phyloP scores from a whole-genome alignment of 2,329 filamentous ascomycete species.

The Endoconidiophora laricicola region DNA sequence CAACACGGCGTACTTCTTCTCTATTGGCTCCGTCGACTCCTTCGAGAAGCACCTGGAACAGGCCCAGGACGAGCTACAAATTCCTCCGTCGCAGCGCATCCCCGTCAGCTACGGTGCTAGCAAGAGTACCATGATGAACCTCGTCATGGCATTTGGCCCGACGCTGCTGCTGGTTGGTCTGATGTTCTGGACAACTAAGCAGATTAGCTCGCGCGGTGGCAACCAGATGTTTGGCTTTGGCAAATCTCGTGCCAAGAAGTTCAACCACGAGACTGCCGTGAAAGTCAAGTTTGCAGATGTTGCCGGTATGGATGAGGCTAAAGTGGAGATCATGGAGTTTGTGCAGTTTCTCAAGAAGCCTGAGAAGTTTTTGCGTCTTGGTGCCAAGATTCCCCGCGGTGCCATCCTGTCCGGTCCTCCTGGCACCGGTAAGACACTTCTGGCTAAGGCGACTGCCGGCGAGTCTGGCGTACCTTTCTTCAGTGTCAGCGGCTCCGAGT shows the following conservation, averaged over 20 bases:
- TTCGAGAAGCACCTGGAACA: conserved; percentile 82
- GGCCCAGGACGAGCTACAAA: conserved; percentile 72
- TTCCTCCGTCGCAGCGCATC: conserved; percentile 76
- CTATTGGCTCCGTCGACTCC: conserved; percentile 82
- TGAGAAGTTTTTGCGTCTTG: conserved; percentile 78
- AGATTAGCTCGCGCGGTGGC: conserved; percentile 51
- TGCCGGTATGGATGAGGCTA: conserved; percentile 95
- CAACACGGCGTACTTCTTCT: conserved; percentile 76
- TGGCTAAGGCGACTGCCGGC: conserved; percentile 93
- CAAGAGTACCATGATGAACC: conserved; percentile 48
- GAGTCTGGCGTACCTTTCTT: conserved; percentile 96
- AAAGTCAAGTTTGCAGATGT: conserved; percentile 97
- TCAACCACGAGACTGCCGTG: conserved; percentile 91
- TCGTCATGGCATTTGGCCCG: conserved; percentile 67
- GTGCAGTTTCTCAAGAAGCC: conserved; percentile 93
- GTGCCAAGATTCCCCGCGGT: conserved; percentile 93
- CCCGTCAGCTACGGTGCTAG: conserved; percentile 73
- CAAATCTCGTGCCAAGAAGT: conserved; percentile 88
- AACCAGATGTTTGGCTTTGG: conserved; percentile 90
- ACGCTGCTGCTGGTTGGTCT: conserved; percentile 73
- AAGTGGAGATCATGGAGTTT: conserved; percentile 98
- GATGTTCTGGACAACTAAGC: conserved; percentile 62
- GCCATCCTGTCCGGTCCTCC: conserved; percentile 95
- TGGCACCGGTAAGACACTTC: conserved; percentile 92
- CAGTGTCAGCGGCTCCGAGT: conserved; percentile 95